These are phyloP conservation scores for Aspergillus terreus DNA, from an alignment of 2,329 filamentous ascomycete genomes.

Conservation along the genomic window DNA sequence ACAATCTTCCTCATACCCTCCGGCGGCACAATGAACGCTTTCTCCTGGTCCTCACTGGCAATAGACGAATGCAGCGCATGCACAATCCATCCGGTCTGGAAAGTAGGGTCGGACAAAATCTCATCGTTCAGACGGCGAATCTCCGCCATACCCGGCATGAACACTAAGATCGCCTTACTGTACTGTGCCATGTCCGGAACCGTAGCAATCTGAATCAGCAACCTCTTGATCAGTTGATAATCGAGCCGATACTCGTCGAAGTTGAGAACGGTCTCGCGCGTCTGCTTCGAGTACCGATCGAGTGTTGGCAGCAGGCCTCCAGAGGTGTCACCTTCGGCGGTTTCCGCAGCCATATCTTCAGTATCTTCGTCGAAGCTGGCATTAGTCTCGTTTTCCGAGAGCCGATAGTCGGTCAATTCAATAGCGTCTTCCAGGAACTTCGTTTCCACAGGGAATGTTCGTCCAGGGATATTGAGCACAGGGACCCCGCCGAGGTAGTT, in stretches of 20 bases:
- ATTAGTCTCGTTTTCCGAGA: constrained; percentile 57
- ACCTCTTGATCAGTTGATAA: constrained; percentile 75
- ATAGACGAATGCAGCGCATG: constrained; percentile 93
- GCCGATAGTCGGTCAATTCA: constrained; percentile 72
- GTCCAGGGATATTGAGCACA: constrained; percentile 82
- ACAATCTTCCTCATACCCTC: constrained; percentile 85
- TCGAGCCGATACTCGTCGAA: constrained; percentile 92
- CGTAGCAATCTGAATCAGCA: constrained; percentile 72
- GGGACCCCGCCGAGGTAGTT: constrained; percentile 81
- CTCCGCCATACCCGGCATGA: constrained; percentile 90
- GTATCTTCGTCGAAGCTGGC: constrained; percentile 43
- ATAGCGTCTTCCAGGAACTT: constrained; percentile 90
- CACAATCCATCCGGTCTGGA: constrained; percentile 74
- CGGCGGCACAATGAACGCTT: constrained; percentile 82
- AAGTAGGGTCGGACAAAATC: constrained; percentile 70
- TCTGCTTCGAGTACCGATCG: constrained; percentile 70
- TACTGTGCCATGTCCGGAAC: constrained; percentile 64
- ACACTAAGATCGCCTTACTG: constrained; percentile 90
- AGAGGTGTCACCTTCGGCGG: constrained; percentile 49
- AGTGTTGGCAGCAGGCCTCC: constrained; percentile 63
- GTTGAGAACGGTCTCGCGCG: constrained; percentile 67
- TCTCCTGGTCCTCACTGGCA: constrained; percentile 92
- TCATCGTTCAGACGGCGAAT: constrained; percentile 86
- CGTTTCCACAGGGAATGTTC: constrained; percentile 88
- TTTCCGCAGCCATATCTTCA: constrained; percentile 43